Percentiles rank a stretch among this genome's conserved stretches.
phyloP scores from a whole-genome alignment of 2,329 filamentous ascomycete genomes.

The Samsoniella hepiali region DNA sequence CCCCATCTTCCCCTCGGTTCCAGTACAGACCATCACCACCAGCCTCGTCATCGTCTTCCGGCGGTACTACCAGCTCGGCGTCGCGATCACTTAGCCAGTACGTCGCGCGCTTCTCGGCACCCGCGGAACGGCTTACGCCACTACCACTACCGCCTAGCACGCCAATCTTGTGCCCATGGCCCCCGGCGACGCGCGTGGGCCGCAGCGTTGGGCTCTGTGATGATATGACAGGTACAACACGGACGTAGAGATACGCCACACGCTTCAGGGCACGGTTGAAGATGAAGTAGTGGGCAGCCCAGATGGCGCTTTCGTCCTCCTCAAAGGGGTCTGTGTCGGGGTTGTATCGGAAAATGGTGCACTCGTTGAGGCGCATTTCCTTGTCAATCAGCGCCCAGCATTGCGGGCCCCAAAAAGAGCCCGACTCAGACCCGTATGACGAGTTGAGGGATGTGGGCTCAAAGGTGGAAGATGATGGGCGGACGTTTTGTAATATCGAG shows the following conservation, averaged over 20 bases:
- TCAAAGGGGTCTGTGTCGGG: slow-evolving; percentile 89
- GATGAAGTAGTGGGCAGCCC: slow-evolving; percentile 96
- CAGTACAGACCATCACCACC: slow-evolving; percentile 52
- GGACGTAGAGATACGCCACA: slow-evolving; percentile 89
- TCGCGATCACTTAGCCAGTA: slow-evolving; percentile 80
- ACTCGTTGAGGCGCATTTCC: slow-evolving; percentile 89
- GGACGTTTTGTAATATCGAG: slow-evolving; percentile 80
- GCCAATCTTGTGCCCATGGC: slow-evolving; percentile 22
- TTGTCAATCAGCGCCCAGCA: slow-evolving; percentile 94
- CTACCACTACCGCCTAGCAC: slow-evolving; percentile 18
- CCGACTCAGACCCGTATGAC: slow-evolving; percentile 43
- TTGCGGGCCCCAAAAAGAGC: slow-evolving; percentile 75
- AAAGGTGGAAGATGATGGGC: slow-evolving; percentile 52
- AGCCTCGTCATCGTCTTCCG: slow-evolving; percentile 46
- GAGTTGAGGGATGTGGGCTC: slow-evolving; percentile 43
- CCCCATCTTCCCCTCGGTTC: slow-evolving; percentile 58
- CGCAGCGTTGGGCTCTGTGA: slow-evolving; percentile 54
- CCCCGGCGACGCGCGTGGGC: slow-evolving; percentile 30
- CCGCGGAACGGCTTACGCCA: slow-evolving; percentile 17
- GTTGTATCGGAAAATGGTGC: slow-evolving; percentile 83
- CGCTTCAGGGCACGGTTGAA: slow-evolving; percentile 92
- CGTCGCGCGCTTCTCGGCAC: slow-evolving; percentile 66
- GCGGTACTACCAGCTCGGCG: slow-evolving; percentile 45
- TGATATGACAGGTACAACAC: slow-evolving; percentile 77
- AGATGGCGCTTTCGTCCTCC: slow-evolving; percentile 88